phyloP scores from a whole-genome alignment of 768 basidiomycete genomes.

The Suillus ampliporus region DNA sequence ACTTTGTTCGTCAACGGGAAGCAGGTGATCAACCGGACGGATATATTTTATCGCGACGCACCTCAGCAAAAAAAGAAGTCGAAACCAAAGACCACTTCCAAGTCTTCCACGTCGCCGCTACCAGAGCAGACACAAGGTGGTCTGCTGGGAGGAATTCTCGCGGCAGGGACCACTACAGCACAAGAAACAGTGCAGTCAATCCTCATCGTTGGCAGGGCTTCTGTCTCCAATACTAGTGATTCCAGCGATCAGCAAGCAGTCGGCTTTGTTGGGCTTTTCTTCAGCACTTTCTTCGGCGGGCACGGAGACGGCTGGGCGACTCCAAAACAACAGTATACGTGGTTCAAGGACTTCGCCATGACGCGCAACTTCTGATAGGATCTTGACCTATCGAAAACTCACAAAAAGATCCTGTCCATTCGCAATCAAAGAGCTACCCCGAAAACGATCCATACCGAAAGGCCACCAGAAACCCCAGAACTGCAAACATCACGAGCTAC shows the following conservation, averaged over 20 bases:
- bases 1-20: constrained; percentile 65
- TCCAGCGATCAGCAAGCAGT: constrained; percentile 29
- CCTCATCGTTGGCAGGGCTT: background rate
- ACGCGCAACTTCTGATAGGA: constrained; percentile 25
- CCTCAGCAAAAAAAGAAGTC: constrained; percentile 13
- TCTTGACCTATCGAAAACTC: background rate
- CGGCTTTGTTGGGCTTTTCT: constrained; percentile 67
- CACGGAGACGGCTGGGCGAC: constrained; percentile 70
- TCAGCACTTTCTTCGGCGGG: constrained; percentile 85
- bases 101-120: background rate
- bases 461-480: constrained; percentile 31
- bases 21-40: constrained; percentile 54
- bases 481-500: constrained; percentile 13
- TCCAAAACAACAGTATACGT: constrained; percentile 74
- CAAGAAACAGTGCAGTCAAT: background rate
- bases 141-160: constrained; percentile 1
- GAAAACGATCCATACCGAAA: constrained; percentile 26
- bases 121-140: constrained; percentile 4
- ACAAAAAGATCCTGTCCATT: background rate
- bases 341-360: constrained; percentile 76
- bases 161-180: background rate
- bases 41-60: constrained; percentile 66
- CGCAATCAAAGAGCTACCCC: constrained; percentile 7
- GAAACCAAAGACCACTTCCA: constrained; percentile 3
- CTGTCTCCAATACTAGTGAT: background rate